Evolutionary conservation across 495 filamentous ascomycete genomes (phyloP).

Genomic region (Trichocladium antarcticum): DNA sequence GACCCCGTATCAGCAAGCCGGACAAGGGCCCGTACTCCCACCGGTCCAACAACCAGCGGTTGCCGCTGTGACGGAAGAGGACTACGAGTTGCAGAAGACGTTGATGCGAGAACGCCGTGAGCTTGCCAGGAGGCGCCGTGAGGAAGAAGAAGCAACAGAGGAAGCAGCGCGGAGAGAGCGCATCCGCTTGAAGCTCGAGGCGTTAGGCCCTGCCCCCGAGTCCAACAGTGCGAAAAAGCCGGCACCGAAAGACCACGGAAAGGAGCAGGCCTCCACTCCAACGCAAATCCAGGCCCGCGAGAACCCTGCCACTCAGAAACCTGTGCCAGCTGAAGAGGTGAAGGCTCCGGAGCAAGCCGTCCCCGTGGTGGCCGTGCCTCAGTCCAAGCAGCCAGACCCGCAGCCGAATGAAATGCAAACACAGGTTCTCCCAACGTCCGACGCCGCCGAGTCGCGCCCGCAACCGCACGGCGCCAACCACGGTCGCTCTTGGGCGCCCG

Average conservation of each 20-base stretch:
- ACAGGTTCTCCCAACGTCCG: conserved; percentile 8
- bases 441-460: conserved; percentile 10
- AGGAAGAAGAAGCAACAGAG: conserved; percentile 71
- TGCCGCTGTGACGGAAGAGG: conserved; percentile 41
- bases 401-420: conserved; percentile 8
- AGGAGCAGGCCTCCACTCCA: conserved; percentile 30
- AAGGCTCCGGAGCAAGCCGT: conserved; percentile 1
- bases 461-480: conserved; percentile 12
- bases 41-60: conserved; percentile 7
- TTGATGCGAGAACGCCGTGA: conserved; percentile 78
- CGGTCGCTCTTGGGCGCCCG: conserved; percentile 15
- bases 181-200: conserved; percentile 71
- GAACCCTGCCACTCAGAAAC: conserved; percentile 16
- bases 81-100: conserved; percentile 58
- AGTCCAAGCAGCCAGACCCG: conserved; percentile 7
- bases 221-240: conserved; percentile 45
- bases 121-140: conserved; percentile 61
- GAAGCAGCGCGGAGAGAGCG: conserved; percentile 71
- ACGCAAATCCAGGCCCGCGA: conserved; percentile 31
- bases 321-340: conserved; percentile 5
- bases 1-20: conserved; percentile 32
- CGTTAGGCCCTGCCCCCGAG: conserved; percentile 58
- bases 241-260: conserved; percentile 29
- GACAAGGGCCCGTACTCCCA: conserved; percentile 24
- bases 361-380: conserved; percentile 4